Percentiles rank a stretch among this genome's conserved stretches.
These are phyloP conservation scores for Phytophthora palmivora DNA, from an alignment of 352 stramenopile species.

Conservation along the genomic window DNA sequence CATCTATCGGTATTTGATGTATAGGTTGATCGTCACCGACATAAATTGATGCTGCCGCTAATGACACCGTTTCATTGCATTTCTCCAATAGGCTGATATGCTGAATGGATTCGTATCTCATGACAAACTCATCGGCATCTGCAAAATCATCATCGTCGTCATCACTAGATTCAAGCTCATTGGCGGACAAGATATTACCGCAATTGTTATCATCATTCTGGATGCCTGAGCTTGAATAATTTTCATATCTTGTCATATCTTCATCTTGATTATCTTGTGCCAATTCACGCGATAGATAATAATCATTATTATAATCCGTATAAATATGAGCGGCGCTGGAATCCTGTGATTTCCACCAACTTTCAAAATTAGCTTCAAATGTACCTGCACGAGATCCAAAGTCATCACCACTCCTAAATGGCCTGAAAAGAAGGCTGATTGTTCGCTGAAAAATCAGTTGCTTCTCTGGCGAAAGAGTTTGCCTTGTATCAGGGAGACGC, in stretches of 20 bases:
- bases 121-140: no score
- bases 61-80: no score
- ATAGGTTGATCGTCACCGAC: no score
- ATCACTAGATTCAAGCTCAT: no score
- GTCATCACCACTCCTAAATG: not conserved
- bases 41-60: no score
- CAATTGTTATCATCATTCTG: not conserved
- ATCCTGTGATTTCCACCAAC: not conserved
- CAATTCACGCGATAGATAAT: not conserved
- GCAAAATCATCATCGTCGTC: no score
- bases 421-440: not conserved
- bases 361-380: not conserved
- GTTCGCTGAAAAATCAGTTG: not conserved
- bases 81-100: no score
- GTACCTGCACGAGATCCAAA: not conserved
- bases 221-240: not conserved
- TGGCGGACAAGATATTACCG: no score
- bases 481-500: not conserved
- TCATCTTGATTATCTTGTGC: not conserved
- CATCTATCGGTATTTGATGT: no score
- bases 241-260: not conserved
- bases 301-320: not conserved
- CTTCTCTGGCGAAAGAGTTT: no score
- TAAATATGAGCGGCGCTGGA: not conserved
- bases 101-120: no score